phyloP scores from a whole-genome alignment of 129 eudicot species.

The Escallonia rubra region DNA sequence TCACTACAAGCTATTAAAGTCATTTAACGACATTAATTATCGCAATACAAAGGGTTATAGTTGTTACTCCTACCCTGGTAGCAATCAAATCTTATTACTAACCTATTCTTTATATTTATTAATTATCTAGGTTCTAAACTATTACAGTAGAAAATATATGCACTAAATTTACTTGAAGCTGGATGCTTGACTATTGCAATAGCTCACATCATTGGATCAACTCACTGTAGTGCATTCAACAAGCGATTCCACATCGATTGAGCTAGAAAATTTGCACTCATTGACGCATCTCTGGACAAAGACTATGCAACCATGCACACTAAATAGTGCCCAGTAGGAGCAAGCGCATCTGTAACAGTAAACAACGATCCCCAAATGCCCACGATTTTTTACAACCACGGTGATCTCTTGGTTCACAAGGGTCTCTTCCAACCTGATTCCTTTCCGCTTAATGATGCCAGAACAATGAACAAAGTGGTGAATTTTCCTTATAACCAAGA shows the following conservation, averaged over 20 bases:
- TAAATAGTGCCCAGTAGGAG: conserved; percentile 23
- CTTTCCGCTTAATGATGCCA: conserved; percentile 18
- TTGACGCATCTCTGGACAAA: conserved; percentile 36
- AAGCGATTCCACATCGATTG: conserved; percentile 33
- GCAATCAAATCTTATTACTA: no score
- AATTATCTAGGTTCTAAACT: no score
- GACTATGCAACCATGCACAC: conserved; percentile 34
- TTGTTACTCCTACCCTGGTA: no score
- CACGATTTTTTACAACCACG: conserved; percentile 35
- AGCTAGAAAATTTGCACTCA: conserved; percentile 31
- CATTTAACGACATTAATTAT: no score
- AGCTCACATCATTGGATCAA: no score
- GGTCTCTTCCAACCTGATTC: conserved; percentile 59
- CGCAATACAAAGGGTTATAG: no score
- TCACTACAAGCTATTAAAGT: no score
- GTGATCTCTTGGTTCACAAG: conserved; percentile 24
- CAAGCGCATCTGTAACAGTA: conserved; percentile 16
- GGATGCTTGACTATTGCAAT: no score
- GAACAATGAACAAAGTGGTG: conserved; percentile 25
- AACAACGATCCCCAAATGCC: conserved; percentile 42
- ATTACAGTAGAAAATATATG: no score
- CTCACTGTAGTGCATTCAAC: no score
- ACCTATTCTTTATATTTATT: no score
- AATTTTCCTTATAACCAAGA: conserved; percentile 27
- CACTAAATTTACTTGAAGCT: no score